Evolutionary conservation across 2,329 filamentous ascomycete genomes (phyloP), one percentile per base, ranked within the genome.

Genomic region (Aspergillus sojae): DNA sequence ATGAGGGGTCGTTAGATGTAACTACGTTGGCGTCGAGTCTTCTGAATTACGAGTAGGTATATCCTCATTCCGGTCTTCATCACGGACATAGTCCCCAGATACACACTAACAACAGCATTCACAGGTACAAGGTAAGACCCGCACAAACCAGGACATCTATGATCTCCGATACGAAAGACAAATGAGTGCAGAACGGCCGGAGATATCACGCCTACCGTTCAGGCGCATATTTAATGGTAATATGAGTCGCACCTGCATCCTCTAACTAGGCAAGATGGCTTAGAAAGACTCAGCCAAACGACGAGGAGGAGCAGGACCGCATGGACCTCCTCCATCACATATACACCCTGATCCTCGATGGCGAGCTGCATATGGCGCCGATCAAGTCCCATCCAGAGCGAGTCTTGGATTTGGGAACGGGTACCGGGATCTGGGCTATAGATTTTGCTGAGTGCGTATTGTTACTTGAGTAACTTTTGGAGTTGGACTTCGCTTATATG

Each of bases 391-490:
- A 65, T 5, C 67, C 74, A 6, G 62, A 67, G 10, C 70, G 74
- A 28, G 74, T 78, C 5, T 57, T 78, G 23, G 76, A 78, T 61
- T 67, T 78, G 26, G 76, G 76, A 2, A 78, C 76, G 3, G 76
- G 76, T 0, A 78, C 76, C 3, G 76, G 76, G 1, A 75, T 77
- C 50, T 78, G 76, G 76, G 75, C 76, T 21, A 75, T 78, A 34
- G 77, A 77, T 53, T 75, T 73, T 66, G 74, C 73, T 36, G 79
- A 78, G 71, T 75, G 69, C 64, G 73, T 52, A 32, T 28, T 28
- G 12, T n/a, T 9, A 10, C 39, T n/a, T 19, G 0, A 9, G 39
- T 6, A 4, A 21, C 26, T 3, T 7, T 23, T 6, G 12, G 16
- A 2, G 16, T 11, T 19, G 11, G 12, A 28, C 19, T 28, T 48